These are phyloP conservation scores for Senna tora DNA, from an alignment of 306 rosid genomes.

Conservation along the genomic window DNA sequence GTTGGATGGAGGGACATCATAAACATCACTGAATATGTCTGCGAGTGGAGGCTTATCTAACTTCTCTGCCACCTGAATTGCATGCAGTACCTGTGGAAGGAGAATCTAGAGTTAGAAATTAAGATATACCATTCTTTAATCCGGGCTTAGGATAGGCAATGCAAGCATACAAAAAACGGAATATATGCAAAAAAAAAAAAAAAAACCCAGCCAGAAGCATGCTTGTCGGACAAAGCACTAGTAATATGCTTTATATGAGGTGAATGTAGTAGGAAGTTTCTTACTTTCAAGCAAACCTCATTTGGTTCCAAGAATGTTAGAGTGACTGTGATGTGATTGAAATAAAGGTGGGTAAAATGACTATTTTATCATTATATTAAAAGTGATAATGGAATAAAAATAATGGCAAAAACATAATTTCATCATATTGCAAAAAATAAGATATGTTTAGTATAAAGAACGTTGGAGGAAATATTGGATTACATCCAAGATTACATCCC, in stretches of 20 bases:
- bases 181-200: background rate
- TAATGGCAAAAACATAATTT: too few relatives aligned
- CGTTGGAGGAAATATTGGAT: too few relatives aligned
- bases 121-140: background rate
- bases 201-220: background rate
- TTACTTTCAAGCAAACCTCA: background rate
- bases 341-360: too few relatives aligned
- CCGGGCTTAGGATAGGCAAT: too few relatives aligned
- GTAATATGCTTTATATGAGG: background rate
- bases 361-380: too few relatives aligned
- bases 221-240: background rate
- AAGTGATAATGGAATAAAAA: too few relatives aligned
- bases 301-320: too few relatives aligned
- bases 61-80: constrained; percentile 84
- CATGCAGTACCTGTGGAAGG: constrained; percentile 65
- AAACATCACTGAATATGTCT: constrained; percentile 79
- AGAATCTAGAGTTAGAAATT: constrained; percentile 28
- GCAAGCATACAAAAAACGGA: too few relatives aligned
- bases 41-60: constrained; percentile 68
- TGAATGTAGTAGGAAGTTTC: background rate
- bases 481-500: too few relatives aligned
- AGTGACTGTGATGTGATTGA: too few relatives aligned
- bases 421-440: too few relatives aligned
- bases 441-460: too few relatives aligned
- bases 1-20: constrained; percentile 69